Conservation (phyloP, 176 grass and related monocot species). For the Triticum timopheevii region DNA sequence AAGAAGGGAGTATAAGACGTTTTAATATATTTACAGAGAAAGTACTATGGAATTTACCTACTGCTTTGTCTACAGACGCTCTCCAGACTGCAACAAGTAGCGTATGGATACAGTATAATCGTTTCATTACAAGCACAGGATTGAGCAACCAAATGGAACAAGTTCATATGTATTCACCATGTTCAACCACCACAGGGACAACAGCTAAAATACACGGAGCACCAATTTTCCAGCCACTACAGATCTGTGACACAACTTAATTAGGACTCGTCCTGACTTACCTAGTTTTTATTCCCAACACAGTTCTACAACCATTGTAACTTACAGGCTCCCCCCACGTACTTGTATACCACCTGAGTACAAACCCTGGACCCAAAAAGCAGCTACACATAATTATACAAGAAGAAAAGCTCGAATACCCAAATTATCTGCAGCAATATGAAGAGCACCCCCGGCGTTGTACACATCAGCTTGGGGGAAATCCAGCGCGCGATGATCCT, state of each 20-base stretch:
- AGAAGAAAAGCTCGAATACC: neutral
- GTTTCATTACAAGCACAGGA: neutral
- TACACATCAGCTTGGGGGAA: neutral
- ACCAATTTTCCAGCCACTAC: neutral
- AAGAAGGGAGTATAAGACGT: too few species aligned
- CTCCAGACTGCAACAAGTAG: neutral
- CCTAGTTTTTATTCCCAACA: conserved; percentile 37
- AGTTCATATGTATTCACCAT: neutral
- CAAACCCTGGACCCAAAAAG: conserved; percentile 17
- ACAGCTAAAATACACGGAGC: neutral
- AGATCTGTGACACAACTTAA: neutral
- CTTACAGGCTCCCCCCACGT: conserved; percentile 36
- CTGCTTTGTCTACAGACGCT: too few species aligned
- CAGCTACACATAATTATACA: conserved; percentile 31
- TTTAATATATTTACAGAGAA: too few species aligned
- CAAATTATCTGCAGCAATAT: conserved; percentile 3
- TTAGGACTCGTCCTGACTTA: conserved; percentile 2
- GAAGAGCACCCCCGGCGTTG: neutral
- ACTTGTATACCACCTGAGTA: conserved; percentile 41
- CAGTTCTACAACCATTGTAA: conserved; percentile 33
- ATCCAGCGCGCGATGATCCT: neutral
- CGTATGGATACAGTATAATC: neutral
- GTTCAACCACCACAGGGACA: neutral
- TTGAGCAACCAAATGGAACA: neutral
- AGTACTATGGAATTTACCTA: too few species aligned